Conservation (phyloP, 2,329 filamentous ascomycete genomes). For the Aulographum hederae region DNA sequence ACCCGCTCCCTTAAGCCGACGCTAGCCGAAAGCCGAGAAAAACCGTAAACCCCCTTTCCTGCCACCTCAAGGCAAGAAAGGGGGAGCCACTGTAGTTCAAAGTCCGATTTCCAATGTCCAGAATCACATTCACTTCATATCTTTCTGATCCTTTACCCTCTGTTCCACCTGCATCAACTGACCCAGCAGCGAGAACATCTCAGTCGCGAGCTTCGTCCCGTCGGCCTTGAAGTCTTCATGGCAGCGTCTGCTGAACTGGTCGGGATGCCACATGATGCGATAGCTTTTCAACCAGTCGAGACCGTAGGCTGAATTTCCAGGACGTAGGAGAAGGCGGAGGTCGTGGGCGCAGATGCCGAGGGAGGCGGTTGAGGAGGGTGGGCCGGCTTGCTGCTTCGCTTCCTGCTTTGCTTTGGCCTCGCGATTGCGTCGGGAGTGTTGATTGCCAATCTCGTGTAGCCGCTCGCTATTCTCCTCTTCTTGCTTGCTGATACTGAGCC, state of each 20-base stretch:
- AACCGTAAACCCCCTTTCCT: neutral
- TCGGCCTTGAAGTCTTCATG: neutral
- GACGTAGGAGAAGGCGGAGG: constrained; percentile 1
- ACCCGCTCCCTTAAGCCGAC: neutral
- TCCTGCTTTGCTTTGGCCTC: neutral
- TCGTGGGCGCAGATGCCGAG: constrained; percentile 3
- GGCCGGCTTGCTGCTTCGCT: neutral
- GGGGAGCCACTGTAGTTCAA: too few species aligned
- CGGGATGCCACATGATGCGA: constrained; percentile 4
- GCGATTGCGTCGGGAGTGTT: neutral
- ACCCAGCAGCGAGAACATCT: constrained; percentile 4
- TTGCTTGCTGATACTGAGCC: neutral
- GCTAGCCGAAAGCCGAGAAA: neutral
- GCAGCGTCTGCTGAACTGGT: constrained; percentile 2
- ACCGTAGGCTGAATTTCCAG: constrained; percentile 1
- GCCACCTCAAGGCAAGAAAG: too few species aligned
- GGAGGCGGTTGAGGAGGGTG: neutral
- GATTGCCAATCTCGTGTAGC: neutral
- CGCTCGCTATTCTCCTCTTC: neutral
- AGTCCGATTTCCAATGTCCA: too few species aligned
- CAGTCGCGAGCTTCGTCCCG: neutral
- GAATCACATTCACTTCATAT: too few species aligned
- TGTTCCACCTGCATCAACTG: constrained; percentile 2
- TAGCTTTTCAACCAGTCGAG: constrained; percentile 1
- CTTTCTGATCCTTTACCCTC: constrained; percentile 2